phyloP scores from a whole-genome alignment of 352 stramenopile genomes.

The Pythium grandisporangium region DNA sequence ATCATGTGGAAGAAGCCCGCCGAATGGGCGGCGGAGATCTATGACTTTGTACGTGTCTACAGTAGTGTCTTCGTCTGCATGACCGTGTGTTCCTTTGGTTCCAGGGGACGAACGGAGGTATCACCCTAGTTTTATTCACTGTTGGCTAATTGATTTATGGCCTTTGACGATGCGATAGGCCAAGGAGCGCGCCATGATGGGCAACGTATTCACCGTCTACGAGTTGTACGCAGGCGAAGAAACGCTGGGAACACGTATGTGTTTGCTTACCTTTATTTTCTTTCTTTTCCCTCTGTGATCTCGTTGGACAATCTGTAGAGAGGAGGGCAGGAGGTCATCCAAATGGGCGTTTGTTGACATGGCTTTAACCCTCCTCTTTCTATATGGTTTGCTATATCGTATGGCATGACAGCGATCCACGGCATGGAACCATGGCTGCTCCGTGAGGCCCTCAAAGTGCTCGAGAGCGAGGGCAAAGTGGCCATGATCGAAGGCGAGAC shows the following conservation, averaged over 20 bases:
- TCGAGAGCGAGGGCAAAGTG: slow-evolving; percentile 72
- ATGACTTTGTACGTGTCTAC: slow-evolving; percentile 75
- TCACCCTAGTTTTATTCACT: slow-evolving; percentile 1
- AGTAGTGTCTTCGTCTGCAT: too few species aligned
- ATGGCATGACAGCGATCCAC: slow-evolving; percentile 40
- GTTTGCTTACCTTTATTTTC: background rate
- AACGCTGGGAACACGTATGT: slow-evolving; percentile 65
- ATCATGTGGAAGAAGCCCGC: slow-evolving; percentile 83
- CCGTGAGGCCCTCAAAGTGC: slow-evolving; percentile 60
- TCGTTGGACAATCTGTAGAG: too few species aligned
- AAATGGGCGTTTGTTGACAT: too few species aligned
- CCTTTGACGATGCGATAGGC: too few species aligned
- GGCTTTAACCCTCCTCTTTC: too few species aligned
- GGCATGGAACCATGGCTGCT: slow-evolving; percentile 81
- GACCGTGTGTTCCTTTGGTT: too few species aligned
- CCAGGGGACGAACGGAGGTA: background rate
- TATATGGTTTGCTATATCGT: too few species aligned
- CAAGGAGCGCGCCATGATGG: slow-evolving; percentile 61
- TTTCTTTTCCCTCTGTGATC: too few species aligned
- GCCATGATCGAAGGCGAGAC: slow-evolving; percentile 75
- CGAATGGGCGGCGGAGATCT: slow-evolving; percentile 78
- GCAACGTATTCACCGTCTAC: slow-evolving; percentile 81
- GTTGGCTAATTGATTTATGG: background rate
- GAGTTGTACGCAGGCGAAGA: slow-evolving; percentile 80
- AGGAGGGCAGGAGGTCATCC: too few species aligned